Evolutionary conservation across 805 yeast genomes (phyloP).

Genomic region (Blastobotrys parvus): DNA sequence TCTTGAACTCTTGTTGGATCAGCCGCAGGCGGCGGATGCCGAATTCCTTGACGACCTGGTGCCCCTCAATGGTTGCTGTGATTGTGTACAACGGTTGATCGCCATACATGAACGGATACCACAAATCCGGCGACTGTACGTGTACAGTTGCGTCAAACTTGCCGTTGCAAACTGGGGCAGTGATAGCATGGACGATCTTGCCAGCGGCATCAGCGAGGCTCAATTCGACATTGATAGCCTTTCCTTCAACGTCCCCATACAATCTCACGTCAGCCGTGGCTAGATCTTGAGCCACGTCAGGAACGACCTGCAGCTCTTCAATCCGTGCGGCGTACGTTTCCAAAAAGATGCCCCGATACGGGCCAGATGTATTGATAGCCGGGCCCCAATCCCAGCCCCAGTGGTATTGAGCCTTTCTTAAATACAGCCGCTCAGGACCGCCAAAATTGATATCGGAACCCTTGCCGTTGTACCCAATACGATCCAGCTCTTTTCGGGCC

Average conservation of each 20-base stretch:
- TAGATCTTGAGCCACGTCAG: background rate
- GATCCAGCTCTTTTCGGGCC: constrained; percentile 8
- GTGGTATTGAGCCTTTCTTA: constrained; percentile 45
- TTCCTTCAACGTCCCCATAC: constrained; percentile 3
- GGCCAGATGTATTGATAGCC: constrained; percentile 36
- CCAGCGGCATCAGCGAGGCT: background rate
- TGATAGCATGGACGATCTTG: background rate
- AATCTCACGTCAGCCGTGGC: background rate
- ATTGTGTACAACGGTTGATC: constrained; percentile 29
- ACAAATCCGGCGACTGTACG: constrained; percentile 25
- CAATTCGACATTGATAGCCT: background rate
- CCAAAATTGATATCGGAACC: constrained; percentile 26
- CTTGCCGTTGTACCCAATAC: constrained; percentile 3
- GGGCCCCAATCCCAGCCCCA: constrained; percentile 56
- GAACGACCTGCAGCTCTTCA: constrained; percentile 14
- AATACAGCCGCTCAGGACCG: constrained; percentile 34
- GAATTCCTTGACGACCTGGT: constrained; percentile 15
- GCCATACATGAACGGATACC: constrained; percentile 38
- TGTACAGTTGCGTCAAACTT: background rate
- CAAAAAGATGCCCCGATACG: constrained; percentile 32
- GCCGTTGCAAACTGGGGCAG: background rate
- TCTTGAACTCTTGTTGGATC: constrained; percentile 26
- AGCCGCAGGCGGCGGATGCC: constrained; percentile 37
- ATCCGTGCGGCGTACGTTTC: constrained; percentile 19
- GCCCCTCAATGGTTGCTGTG: constrained; percentile 1